A percentile compares a stretch with the other conserved stretches of the same genome.
phyloP scores from a whole-genome alignment of 2,329 filamentous ascomycete genomes.

The Macroventuria anomochaeta region DNA sequence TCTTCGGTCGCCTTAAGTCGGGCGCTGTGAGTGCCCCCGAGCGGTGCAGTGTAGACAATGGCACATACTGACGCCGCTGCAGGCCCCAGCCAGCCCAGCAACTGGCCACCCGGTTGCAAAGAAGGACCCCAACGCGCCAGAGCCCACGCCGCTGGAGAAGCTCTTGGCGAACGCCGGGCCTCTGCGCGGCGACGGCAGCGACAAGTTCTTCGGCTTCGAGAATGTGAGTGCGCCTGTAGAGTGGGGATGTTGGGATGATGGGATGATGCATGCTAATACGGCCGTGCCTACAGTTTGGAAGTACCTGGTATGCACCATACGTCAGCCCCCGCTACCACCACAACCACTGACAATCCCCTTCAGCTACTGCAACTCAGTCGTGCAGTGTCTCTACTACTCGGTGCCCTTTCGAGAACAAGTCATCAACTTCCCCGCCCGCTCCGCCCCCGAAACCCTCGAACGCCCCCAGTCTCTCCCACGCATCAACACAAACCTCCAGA shows the following conservation, averaged over 20 bases:
- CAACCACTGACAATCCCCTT: conserved; percentile 16
- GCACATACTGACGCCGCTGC: conserved; percentile 27
- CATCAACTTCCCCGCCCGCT: conserved; percentile 82
- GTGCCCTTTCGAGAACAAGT: conserved; percentile 92
- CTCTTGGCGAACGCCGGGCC: conserved; percentile 86
- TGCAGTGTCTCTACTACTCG: conserved; percentile 96
- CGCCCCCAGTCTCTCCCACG: conserved; percentile 58
- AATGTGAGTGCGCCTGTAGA: conserved; percentile 73
- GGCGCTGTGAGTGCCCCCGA: conserved; percentile 51
- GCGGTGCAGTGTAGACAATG: conserved; percentile 23
- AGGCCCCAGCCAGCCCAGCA: conserved; percentile 58
- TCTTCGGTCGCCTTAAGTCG: conserved; percentile 62
- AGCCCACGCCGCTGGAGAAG: conserved; percentile 69
- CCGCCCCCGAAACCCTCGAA: conserved; percentile 70
- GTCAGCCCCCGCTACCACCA: conserved; percentile 7
- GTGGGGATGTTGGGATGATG: neutral
- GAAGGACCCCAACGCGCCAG: conserved; percentile 64
- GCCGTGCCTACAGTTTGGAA: conserved; percentile 75
- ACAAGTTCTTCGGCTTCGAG: conserved; percentile 98
- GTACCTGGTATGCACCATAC: conserved; percentile 77
- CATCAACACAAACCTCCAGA: conserved; percentile 50
- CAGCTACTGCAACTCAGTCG: conserved; percentile 98
- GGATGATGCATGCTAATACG: conserved; percentile 4
- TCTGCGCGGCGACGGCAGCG: conserved; percentile 83
- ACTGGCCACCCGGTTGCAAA: conserved; percentile 58